phyloP scores from a whole-genome alignment of 2,329 filamentous ascomycete genomes.

The Sarocladium oryzae region DNA sequence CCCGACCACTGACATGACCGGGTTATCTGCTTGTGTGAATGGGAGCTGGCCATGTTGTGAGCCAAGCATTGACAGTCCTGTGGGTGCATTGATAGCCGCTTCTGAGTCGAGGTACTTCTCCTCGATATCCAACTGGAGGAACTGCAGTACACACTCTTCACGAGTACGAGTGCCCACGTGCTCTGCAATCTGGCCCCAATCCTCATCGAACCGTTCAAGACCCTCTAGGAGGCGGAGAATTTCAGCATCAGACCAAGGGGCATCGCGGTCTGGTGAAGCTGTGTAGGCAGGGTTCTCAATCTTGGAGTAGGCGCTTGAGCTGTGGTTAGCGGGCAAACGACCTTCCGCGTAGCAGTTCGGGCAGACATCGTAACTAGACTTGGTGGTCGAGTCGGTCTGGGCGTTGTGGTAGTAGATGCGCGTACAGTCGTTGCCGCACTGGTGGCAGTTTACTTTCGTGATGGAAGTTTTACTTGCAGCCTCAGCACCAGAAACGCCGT shows the following conservation, averaged over 20 bases:
- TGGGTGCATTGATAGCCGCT: slow-evolving; percentile 41
- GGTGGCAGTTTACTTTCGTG: slow-evolving; percentile 74
- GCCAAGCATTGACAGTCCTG: slow-evolving; percentile 60
- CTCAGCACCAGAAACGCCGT: slow-evolving; percentile 54
- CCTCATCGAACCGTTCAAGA: slow-evolving; percentile 87
- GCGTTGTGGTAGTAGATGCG: slow-evolving; percentile 54
- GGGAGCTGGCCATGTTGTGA: slow-evolving; percentile 74
- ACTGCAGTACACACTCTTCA: slow-evolving; percentile 95
- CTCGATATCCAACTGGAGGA: slow-evolving; percentile 93
- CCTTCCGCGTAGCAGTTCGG: slow-evolving; percentile 84
- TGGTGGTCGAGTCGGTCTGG: slow-evolving; percentile 51
- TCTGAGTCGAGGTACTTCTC: slow-evolving; percentile 92
- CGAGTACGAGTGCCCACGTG: slow-evolving; percentile 86
- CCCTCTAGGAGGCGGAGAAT: slow-evolving; percentile 84
- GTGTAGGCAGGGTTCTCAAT: slow-evolving; percentile 84
- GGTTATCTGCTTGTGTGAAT: slow-evolving; percentile 89
- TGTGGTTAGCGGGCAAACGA: slow-evolving; percentile 73
- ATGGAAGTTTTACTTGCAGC: slow-evolving; percentile 58
- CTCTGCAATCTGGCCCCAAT: slow-evolving; percentile 89
- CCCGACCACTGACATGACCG: slow-evolving; percentile 90
- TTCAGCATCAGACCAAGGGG: slow-evolving; percentile 87
- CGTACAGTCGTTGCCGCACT: slow-evolving; percentile 85
- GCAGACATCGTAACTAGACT: slow-evolving; percentile 81
- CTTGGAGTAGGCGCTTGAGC: slow-evolving; percentile 75
- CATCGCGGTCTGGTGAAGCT: slow-evolving; percentile 71